phyloP scores from a whole-genome alignment of 345 rosid genomes.

The Melastoma malabathricum region DNA sequence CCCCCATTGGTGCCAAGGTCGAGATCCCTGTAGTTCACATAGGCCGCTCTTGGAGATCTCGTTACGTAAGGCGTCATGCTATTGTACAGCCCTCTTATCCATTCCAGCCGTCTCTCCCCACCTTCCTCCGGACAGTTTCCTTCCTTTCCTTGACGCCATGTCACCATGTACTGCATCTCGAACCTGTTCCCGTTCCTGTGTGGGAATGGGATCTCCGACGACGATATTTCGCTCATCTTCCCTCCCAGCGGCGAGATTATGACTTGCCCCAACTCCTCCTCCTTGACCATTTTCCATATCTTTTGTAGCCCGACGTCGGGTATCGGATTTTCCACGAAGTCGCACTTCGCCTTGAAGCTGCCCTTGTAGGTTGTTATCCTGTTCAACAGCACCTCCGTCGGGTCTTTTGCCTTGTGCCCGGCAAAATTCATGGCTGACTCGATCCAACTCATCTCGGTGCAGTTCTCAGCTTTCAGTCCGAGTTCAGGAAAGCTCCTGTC shows the following conservation, averaged over 20 bases:
- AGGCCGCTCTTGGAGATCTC: constrained; percentile 35
- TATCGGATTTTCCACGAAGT: too few relatives aligned
- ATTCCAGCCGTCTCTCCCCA: constrained; percentile 26
- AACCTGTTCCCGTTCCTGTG: constrained; percentile 37
- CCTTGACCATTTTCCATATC: too few relatives aligned
- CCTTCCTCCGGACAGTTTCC: too few relatives aligned
- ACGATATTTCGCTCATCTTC: constrained; percentile 26
- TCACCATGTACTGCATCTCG: constrained; percentile 25
- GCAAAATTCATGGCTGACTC: constrained; percentile 20
- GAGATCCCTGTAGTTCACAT: constrained; percentile 54
- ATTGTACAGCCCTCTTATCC: constrained; percentile 30
- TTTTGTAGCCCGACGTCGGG: too few relatives aligned
- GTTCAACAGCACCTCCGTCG: constrained; percentile 19
- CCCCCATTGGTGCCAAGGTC: constrained; percentile 39
- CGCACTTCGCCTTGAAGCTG: too few relatives aligned
- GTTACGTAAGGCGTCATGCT: constrained; percentile 49
- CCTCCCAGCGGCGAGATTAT: constrained; percentile 7
- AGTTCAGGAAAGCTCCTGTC: constrained; percentile 24
- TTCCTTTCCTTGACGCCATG: constrained; percentile 28
- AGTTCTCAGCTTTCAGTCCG: constrained; percentile 21
- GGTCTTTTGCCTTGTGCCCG: constrained; percentile 18
- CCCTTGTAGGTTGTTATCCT: constrained; percentile 8
- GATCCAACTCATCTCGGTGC: constrained; percentile 35
- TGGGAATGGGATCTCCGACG: constrained; percentile 32
- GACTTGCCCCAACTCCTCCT: too few relatives aligned